phyloP scores from a whole-genome alignment of 192 early-diverging fungal species.

The Paraglomus occultum region DNA sequence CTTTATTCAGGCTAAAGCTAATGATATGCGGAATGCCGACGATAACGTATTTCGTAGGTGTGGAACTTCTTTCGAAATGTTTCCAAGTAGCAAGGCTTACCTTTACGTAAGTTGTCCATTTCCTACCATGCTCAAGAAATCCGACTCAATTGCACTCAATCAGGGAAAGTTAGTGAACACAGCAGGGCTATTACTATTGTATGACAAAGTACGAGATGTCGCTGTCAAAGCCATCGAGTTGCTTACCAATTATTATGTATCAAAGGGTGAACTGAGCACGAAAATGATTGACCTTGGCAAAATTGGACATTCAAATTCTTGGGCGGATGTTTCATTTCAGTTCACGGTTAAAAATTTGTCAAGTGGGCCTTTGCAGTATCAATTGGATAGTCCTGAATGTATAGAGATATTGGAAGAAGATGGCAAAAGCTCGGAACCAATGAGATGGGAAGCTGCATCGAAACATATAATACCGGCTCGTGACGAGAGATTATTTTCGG shows the following conservation, averaged over 20 bases:
- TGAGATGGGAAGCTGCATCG: neutral
- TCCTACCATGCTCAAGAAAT: conserved; percentile 40
- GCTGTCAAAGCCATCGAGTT: conserved; percentile 64
- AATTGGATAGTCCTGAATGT: conserved; percentile 44
- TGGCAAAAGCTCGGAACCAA: neutral
- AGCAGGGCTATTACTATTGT: conserved; percentile 59
- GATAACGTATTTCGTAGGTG: conserved; percentile 31
- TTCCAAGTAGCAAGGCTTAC: conserved; percentile 44
- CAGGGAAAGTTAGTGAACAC: conserved; percentile 54
- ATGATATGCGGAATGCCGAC: conserved; percentile 17
- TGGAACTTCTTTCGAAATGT: conserved; percentile 47
- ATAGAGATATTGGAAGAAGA: conserved; percentile 42
- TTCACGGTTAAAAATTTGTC: conserved; percentile 66
- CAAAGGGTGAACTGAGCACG: conserved; percentile 52
- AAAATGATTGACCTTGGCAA: conserved; percentile 68
- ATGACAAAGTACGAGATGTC: conserved; percentile 49
- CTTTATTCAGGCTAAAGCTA: conserved; percentile 2
- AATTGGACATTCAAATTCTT: conserved; percentile 73
- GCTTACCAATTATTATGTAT: conserved; percentile 57
- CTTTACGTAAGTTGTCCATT: conserved; percentile 52
- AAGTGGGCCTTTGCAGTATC: conserved; percentile 62
- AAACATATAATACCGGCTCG: conserved; percentile 35
- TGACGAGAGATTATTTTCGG: conserved; percentile 48
- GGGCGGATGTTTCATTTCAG: conserved; percentile 56
- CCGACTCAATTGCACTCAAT: conserved; percentile 38